Conservation (phyloP, 176 grass and related monocot genomes). For the Otatea glauca region DNA sequence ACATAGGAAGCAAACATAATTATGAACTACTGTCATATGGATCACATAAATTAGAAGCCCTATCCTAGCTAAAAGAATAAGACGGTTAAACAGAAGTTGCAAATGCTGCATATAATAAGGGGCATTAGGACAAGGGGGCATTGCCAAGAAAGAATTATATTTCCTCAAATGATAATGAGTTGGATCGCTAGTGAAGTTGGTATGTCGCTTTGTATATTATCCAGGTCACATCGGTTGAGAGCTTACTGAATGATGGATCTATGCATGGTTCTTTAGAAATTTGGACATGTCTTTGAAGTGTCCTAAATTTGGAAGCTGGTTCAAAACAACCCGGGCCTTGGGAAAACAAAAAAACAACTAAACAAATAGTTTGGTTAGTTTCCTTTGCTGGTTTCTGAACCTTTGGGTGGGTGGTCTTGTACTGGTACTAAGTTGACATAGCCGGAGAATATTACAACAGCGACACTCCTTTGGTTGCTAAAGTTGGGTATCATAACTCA, state of each 20-base stretch:
- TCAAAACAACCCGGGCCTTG: not conserved
- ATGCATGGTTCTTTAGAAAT: not conserved
- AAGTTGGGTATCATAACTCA: not conserved
- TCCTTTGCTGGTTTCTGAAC: not conserved
- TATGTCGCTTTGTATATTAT: conserved; percentile 37
- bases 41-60: no score
- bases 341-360: not conserved
- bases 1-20: no score
- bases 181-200: not conserved
- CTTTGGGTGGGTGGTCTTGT: not conserved
- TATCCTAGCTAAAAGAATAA: no score
- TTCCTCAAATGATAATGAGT: conserved; percentile 35
- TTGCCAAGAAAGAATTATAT: not conserved
- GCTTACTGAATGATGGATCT: conserved; percentile 33
- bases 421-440: not conserved
- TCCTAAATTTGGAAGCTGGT: not conserved
- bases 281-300: not conserved
- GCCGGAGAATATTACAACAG: not conserved
- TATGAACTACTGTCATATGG: no score
- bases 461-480: not conserved
- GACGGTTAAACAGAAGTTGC: not conserved
- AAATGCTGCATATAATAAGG: conserved; percentile 10
- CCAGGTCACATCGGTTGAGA: conserved; percentile 17
- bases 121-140: not conserved
- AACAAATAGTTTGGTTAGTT: not conserved